Conservation (phyloP, 108 stramenopile species). For the Cyclotella atomus region DNA sequence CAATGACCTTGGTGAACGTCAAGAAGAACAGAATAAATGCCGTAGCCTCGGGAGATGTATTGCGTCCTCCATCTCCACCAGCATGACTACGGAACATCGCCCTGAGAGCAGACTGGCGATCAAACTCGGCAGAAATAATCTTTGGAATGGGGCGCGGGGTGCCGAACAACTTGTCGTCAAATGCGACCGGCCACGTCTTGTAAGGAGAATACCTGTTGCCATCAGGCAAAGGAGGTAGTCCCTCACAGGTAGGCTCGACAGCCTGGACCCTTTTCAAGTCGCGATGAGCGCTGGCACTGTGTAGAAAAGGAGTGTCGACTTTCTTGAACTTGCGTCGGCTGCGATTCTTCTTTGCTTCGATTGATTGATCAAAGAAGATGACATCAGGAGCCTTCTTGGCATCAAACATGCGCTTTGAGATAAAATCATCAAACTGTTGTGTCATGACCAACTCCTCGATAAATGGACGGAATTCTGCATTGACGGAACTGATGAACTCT, state of each 20-base stretch:
- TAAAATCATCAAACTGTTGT: slow-evolving; percentile 88
- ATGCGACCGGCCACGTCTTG: slow-evolving; percentile 67
- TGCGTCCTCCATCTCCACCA: slow-evolving; percentile 37
- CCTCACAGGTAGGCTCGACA: slow-evolving; percentile 57
- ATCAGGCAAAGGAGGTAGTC: slow-evolving; percentile 17
- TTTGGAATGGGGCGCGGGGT: slow-evolving; percentile 74
- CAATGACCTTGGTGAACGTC: slow-evolving; percentile 71
- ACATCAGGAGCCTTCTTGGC: slow-evolving; percentile 73
- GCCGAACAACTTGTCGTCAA: slow-evolving; percentile 60
- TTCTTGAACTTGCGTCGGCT: slow-evolving; percentile 74
- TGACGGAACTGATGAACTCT: slow-evolving; percentile 61
- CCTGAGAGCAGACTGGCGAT: slow-evolving; percentile 64
- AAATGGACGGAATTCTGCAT: slow-evolving; percentile 60
- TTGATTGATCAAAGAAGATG: slow-evolving; percentile 89
- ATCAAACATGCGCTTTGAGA: slow-evolving; percentile 80
- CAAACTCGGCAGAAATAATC: slow-evolving; percentile 81
- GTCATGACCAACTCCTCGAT: slow-evolving; percentile 64
- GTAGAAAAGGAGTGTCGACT: slow-evolving; percentile 78
- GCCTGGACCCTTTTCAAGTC: slow-evolving; percentile 67
- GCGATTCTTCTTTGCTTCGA: slow-evolving; percentile 87
- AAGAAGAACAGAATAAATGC: slow-evolving; percentile 79
- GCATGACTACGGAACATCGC: slow-evolving; percentile 48
- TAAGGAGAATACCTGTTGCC: slow-evolving; percentile 56
- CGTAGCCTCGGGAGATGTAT: slow-evolving; percentile 63
- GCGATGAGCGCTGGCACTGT: slow-evolving; percentile 77